Evolutionary conservation across 495 filamentous ascomycete species (phyloP), one percentile per base, ranked within the genome.

Genomic region (Aspergillus carlsbadensis): DNA sequence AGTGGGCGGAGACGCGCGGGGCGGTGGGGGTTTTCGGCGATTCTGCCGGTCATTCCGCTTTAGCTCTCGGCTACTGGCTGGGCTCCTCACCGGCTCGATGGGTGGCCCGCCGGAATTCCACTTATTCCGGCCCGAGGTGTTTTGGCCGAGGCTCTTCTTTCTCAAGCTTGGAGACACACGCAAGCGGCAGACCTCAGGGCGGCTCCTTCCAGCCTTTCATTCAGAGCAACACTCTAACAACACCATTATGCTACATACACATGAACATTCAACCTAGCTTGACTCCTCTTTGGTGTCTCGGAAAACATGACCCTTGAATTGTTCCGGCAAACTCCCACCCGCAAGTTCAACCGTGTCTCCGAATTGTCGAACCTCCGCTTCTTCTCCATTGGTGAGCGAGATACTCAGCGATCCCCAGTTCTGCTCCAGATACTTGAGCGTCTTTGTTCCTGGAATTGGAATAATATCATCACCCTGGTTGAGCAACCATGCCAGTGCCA

Each of bases 361-460:
- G 6, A 31, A 47, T 1, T 7, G 24, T 10, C 17, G 24, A 26
- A 47, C 33, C 29, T 47, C 26, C 26, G 26, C 26, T 10, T 47
- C 44, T 17, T 47, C 44, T 26, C 33, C 26, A 3, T 33, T n/a
- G 6, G 44, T 34, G 5, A 47, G 24, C 44, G 44, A 34, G 44
- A 47, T 33, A n/a, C 26, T 26, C 13, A 47, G 44, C 24, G 41
- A 59, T 63, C 2, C 51, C 56, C 57, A 76, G 66, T 88, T 87
- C 65, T 86, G 77, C 39, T 83, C 78, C 29, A 87, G 56, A 37
- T 82, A 81, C 56, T 80, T 71, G 21, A 79, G 54, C n/a, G 66
- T 75, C 52, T 75, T 81, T 1, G 82, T 83, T n/a, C 87, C 79
- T 0, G 85, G 84, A 62, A 86, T 85, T 0, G 82, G 77, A 49